Conservation (phyloP, 805 yeast genomes). For the Nakazawaea peltata region DNA sequence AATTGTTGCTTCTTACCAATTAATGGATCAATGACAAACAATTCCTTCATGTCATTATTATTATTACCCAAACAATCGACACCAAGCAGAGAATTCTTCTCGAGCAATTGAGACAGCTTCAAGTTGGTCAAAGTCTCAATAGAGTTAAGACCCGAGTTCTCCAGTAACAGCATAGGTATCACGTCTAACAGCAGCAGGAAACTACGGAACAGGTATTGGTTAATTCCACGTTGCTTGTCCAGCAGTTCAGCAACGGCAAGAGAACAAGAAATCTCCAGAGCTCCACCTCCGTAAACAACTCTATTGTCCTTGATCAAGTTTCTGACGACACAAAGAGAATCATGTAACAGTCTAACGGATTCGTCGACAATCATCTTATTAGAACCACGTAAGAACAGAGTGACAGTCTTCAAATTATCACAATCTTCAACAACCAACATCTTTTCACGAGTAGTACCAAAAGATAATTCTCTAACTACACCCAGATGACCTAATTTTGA, state of each 20-base stretch:
- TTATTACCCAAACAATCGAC: constrained; percentile 91
- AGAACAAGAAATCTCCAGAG: constrained; percentile 93
- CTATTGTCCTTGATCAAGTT: constrained; percentile 86
- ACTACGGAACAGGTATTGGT: constrained; percentile 96
- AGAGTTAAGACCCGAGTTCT: constrained; percentile 92
- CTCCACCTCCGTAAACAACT: constrained; percentile 99
- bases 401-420: constrained; percentile 79
- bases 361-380: constrained; percentile 98
- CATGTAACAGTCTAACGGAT: constrained; percentile 93
- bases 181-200: constrained; percentile 86
- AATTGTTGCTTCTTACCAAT: constrained; percentile 97
- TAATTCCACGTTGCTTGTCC: constrained; percentile 88
- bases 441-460: constrained; percentile 94
- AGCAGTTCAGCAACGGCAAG: constrained; percentile 87
- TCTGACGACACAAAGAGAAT: constrained; percentile 94
- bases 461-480: constrained; percentile 74
- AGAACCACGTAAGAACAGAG: constrained; percentile 91
- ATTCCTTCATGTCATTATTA: constrained; percentile 85
- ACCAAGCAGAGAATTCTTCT: constrained; percentile 65
- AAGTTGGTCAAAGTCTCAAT: constrained; percentile 81
- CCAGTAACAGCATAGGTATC: constrained; percentile 92
- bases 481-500: constrained; percentile 89
- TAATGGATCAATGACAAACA: constrained; percentile 93
- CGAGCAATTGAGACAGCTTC: constrained; percentile 78
- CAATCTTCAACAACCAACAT: constrained; percentile 93